phyloP scores from a whole-genome alignment of 106 monocot genomes.

The Dendrobium officinale region DNA sequence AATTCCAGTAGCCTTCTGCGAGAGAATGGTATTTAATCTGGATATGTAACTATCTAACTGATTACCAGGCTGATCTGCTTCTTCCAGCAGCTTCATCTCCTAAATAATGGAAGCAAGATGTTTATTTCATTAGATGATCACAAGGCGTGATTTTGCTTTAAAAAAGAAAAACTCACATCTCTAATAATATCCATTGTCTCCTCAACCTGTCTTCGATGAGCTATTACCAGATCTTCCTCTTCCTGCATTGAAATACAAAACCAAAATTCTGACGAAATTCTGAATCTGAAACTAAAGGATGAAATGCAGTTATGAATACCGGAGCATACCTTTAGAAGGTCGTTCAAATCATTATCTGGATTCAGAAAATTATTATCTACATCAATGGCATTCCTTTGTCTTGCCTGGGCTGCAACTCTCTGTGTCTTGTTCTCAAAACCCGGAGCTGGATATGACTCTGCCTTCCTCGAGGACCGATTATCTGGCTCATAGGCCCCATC shows the following conservation, averaged over 20 bases:
- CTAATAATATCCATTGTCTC: constrained; percentile 80
- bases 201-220: constrained; percentile 80
- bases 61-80: constrained; percentile 85
- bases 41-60: constrained; percentile 74
- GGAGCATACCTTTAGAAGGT: constrained; percentile 54
- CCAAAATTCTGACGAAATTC: background rate
- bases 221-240: constrained; percentile 87
- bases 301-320: background rate
- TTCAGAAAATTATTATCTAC: constrained; percentile 21
- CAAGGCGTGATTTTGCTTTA: background rate
- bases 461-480: constrained; percentile 24
- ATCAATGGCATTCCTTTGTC: constrained; percentile 28
- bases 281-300: background rate
- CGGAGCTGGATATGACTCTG: constrained; percentile 18
- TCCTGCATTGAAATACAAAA: constrained; percentile 36
- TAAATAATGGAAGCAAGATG: constrained; percentile 11
- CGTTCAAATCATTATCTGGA: constrained; percentile 64
- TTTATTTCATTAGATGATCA: background rate
- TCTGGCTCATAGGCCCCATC: constrained; percentile 24
- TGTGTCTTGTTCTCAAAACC: constrained; percentile 26
- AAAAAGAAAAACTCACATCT: constrained; percentile 42
- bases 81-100: constrained; percentile 90
- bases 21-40: constrained; percentile 57
- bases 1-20: constrained; percentile 80
- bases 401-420: constrained; percentile 21